A percentile compares a stretch with the other conserved stretches of the same genome.
Conservation (phyloP, 306 rosid genomes). For the Mimosa pudica region DNA sequence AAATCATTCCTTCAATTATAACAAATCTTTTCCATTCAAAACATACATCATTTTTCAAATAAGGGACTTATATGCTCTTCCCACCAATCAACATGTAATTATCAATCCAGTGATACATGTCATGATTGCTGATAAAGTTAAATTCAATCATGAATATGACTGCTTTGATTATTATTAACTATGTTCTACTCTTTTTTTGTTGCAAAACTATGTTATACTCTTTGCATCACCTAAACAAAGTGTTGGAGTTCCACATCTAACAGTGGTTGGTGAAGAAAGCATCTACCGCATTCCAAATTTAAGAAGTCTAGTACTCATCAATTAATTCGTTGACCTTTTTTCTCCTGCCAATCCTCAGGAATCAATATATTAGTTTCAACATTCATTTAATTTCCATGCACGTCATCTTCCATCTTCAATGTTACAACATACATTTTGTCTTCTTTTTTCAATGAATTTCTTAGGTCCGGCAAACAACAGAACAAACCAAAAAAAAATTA, state of each 20-base stretch:
- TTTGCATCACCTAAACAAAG: neutral
- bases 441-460: neutral
- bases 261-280: neutral
- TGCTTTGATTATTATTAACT: neutral
- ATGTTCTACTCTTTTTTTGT: no score
- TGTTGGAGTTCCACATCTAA: slow-evolving; percentile 3
- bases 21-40: neutral
- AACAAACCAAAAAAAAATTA: neutral
- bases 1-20: neutral
- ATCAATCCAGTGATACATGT: neutral
- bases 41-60: neutral
- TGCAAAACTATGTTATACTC: neutral
- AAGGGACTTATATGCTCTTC: neutral
- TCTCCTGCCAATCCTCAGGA: neutral
- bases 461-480: neutral
- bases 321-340: neutral
- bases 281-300: neutral
- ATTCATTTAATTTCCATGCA: slow-evolving; percentile 2
- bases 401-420: neutral
- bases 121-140: neutral
- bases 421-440: no score
- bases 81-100: neutral
- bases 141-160: neutral
- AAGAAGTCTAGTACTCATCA: neutral
- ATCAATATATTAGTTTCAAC: neutral